phyloP scores from a whole-genome alignment of 176 grass and related monocot species.

The Aegilops tauschii region DNA sequence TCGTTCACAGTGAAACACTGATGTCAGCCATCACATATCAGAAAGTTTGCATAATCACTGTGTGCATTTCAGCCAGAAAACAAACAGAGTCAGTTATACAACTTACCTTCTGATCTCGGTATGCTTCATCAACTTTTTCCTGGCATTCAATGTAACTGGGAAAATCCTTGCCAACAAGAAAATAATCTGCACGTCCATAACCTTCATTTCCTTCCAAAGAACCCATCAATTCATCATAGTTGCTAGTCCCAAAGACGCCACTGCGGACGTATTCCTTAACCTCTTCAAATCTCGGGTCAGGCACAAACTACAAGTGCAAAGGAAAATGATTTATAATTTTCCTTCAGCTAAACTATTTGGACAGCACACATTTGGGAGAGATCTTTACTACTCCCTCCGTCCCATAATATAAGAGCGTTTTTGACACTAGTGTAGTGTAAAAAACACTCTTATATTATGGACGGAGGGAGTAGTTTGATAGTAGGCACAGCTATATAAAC shows the following conservation, averaged over 20 bases:
- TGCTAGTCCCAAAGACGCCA: constrained; percentile 67
- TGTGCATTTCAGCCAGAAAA: constrained; percentile 7
- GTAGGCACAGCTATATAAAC: not conserved
- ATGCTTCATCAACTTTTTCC: constrained; percentile 86
- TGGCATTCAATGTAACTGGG: constrained; percentile 98
- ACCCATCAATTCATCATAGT: constrained; percentile 92
- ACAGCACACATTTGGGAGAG: not conserved
- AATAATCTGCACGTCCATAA: constrained; percentile 95
- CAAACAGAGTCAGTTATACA: not conserved
- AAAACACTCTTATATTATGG: no score
- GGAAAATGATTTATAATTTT: not conserved
- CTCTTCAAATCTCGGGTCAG: constrained; percentile 93
- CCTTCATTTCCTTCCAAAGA: constrained; percentile 97
- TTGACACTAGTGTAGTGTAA: no score
- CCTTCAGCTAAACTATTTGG: not conserved
- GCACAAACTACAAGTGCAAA: constrained; percentile 67
- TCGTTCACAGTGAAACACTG: not conserved
- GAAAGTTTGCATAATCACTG: not conserved
- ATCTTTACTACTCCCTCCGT: not conserved
- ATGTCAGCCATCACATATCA: not conserved
- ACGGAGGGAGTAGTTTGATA: not conserved
- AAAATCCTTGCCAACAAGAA: constrained; percentile 98
- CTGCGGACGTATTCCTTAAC: constrained; percentile 86
- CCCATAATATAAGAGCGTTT: no score
- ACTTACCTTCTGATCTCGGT: constrained; percentile 76